Conservation (phyloP, 1,284 basidiomycete genomes). For the Marasmius oreades region DNA sequence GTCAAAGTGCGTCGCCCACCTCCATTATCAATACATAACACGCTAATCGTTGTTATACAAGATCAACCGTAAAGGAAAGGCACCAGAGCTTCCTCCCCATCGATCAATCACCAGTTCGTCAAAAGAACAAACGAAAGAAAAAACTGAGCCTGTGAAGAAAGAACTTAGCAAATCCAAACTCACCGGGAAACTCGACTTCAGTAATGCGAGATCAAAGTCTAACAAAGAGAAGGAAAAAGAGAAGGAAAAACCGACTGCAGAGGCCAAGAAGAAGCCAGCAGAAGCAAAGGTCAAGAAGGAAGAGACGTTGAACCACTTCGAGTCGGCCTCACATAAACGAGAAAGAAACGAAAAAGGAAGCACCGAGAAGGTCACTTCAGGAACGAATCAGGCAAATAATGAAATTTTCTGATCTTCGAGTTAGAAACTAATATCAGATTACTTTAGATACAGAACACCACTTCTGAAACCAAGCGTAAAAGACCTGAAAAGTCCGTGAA, state of each 20-base stretch:
- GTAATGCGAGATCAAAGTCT: slow-evolving; percentile 53
- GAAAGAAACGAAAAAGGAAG: slow-evolving; percentile 14
- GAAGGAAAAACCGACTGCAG: slow-evolving; percentile 12
- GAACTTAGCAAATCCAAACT: slow-evolving; percentile 36
- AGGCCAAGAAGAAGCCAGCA: slow-evolving; percentile 22
- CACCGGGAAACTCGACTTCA: slow-evolving; percentile 60
- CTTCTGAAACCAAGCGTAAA: no score
- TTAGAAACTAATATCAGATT: background rate
- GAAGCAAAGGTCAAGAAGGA: slow-evolving; percentile 15
- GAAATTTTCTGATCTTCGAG: no score
- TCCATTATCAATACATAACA: background rate
- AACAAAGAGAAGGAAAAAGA: slow-evolving; percentile 28
- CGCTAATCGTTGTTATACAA: slow-evolving; percentile 7
- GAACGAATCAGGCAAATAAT: background rate
- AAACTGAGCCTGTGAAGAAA: slow-evolving; percentile 15
- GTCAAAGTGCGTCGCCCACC: slow-evolving; percentile 1
- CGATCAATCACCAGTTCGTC: slow-evolving; percentile 30
- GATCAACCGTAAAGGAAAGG: slow-evolving; percentile 13
- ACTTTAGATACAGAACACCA: background rate
- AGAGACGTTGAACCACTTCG: slow-evolving; percentile 11
- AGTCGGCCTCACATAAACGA: slow-evolving; percentile 20
- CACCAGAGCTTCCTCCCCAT: slow-evolving; percentile 8
- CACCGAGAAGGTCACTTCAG: background rate
- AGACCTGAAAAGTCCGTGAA: background rate
- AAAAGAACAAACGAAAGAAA: slow-evolving; percentile 23